Evolutionary conservation across 129 eudicot species (phyloP).

Genomic region (Pulicaria dysenterica): DNA sequence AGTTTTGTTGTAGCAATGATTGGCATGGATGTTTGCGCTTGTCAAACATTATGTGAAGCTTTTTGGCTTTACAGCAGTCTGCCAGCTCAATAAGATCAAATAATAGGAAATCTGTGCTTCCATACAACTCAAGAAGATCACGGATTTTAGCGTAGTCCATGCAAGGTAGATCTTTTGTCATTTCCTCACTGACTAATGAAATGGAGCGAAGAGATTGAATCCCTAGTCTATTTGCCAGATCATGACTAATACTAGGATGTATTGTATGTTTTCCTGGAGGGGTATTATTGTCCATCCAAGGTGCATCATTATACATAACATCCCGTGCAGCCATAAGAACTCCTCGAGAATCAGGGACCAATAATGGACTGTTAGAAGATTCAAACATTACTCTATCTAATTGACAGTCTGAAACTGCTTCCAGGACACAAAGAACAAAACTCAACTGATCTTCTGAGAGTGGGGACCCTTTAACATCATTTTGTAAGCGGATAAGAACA

Average conservation of each 20-base stretch:
- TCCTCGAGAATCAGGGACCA: conserved; percentile 84
- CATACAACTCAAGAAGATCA: conserved; percentile 73
- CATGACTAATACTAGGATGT: conserved; percentile 77
- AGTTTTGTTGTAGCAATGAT: conserved; percentile 90
- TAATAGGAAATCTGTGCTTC: conserved; percentile 64
- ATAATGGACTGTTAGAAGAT: conserved; percentile 45
- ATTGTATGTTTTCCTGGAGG: conserved; percentile 65
- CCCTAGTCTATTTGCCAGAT: conserved; percentile 79
- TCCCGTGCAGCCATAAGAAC: conserved; percentile 62
- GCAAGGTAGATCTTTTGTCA: conserved; percentile 91
- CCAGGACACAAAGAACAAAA: conserved; percentile 81
- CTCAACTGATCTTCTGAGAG: conserved; percentile 84
- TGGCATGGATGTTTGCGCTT: conserved; percentile 89
- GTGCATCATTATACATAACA: conserved; percentile 95
- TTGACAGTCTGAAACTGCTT: conserved; percentile 76
- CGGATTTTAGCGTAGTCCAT: conserved; percentile 80
- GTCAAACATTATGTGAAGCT: conserved; percentile 88
- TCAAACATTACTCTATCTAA: conserved; percentile 57
- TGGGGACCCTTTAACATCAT: conserved; percentile 61
- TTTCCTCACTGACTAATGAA: conserved; percentile 90
- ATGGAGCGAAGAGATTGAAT: conserved; percentile 83
- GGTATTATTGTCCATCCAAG: conserved; percentile 83
- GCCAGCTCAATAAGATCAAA: conserved; percentile 95
- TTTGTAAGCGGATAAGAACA: conserved; percentile 65
- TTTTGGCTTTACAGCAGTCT: conserved; percentile 91